phyloP scores from a whole-genome alignment of 305 asterid genomes.

The Fraxinus nigra region DNA sequence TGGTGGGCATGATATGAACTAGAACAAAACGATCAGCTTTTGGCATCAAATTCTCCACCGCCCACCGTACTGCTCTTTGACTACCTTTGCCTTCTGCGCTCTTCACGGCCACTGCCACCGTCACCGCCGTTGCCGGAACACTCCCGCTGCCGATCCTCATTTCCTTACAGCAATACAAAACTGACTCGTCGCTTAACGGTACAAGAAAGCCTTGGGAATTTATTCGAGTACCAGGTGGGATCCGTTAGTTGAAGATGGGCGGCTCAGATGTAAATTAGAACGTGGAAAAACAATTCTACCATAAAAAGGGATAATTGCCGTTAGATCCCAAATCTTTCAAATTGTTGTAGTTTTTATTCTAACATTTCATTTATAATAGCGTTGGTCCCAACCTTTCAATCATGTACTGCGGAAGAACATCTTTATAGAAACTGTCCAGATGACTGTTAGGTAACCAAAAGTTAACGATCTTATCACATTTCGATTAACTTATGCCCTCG shows the following conservation, averaged over 20 bases:
- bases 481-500: too few species aligned
- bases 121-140: slow-evolving; percentile 25
- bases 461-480: too few species aligned
- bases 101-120: slow-evolving; percentile 78
- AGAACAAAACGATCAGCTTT: slow-evolving; percentile 48
- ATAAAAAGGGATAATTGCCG: too few species aligned
- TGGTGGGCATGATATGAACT: slow-evolving; percentile 65
- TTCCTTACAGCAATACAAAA: neutral
- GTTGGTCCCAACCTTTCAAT: too few species aligned
- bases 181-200: slow-evolving; percentile 20
- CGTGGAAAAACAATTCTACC: neutral
- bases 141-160: slow-evolving; percentile 23
- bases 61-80: slow-evolving; percentile 73
- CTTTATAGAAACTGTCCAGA: too few species aligned
- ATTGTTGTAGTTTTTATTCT: too few species aligned
- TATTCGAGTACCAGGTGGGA: slow-evolving; percentile 10
- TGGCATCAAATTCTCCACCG: slow-evolving; percentile 55
- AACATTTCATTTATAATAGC: too few species aligned
- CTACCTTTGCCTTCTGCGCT: slow-evolving; percentile 69
- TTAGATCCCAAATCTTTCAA: too few species aligned
- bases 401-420: too few species aligned
- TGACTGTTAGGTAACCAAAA: too few species aligned
- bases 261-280: slow-evolving; percentile 19
- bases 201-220: neutral
- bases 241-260: slow-evolving; percentile 20